Base-by-base conservation (phyloP, 305 asterid genomes). In the Withania somnifera region DNA sequence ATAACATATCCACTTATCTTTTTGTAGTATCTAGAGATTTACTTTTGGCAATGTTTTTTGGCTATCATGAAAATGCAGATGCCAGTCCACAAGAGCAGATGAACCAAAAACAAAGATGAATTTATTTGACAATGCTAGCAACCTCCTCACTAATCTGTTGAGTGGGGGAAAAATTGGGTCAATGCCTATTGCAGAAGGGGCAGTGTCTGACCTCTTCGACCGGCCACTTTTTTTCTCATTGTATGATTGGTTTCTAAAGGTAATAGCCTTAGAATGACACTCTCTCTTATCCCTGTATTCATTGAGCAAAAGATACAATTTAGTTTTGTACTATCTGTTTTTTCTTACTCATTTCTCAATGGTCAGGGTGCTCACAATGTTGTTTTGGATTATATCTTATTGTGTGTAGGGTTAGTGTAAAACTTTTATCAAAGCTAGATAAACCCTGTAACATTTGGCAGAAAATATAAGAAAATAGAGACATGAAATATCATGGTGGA, bases 151-250 rank as follows among this genome's bases (percentile, higher is more conserved):
- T 34, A 92, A 91, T 89, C 86, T 95, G 79, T 87, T 95, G 88
- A 95, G 98, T 84, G 97, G 98, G 75, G 92, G 93, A 34, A 91
- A 82, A 73, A 88, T 94, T 73, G 94, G 91, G 78, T 86, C 95
- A 17, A 94, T 95, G 99, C 98, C 98, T 71, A 88, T 73, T 52
- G 98, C 99, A 38, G 99, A 95, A 91, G 99, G 99, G 81, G 99
- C 97, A 36, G 95, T 94, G 64, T 85, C 99, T 66, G 99, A 95
- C 87, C 97, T 95, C 61, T 92, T 95, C 63, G 95, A 90, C 76
- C 92, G 90, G 28, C 98, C 99, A 10, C 93, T 95, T 61, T 94
- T 94, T 91, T 94, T 93, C 91, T 89, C 98, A 69, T 81, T 95
- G 77, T 93, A 93, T 69, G 97, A 94, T 88, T 95, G 98, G 99